Percentiles rank a stretch among this genome's conserved stretches.
Conservation (phyloP, 768 basidiomycete genomes). For the Boletellus ananas region DNA sequence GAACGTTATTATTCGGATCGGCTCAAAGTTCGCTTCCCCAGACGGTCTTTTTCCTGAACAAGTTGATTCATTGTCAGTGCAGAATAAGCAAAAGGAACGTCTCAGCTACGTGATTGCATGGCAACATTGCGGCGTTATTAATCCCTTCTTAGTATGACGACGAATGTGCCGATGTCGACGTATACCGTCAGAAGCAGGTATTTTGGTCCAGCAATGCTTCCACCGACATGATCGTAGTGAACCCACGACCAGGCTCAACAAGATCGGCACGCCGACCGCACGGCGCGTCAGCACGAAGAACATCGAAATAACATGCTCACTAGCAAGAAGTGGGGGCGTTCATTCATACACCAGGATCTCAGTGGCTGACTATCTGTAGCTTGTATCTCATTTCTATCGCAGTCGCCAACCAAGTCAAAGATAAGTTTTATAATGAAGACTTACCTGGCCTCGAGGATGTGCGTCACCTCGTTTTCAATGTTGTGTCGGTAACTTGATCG, state of each 20-base stretch:
- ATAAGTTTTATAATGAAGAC: conserved; percentile 67
- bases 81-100: conserved; percentile 33
- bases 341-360: not conserved
- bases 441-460: conserved; percentile 72
- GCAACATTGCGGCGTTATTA: not conserved
- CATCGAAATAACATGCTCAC: conserved; percentile 75
- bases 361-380: conserved; percentile 33
- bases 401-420: conserved; percentile 65
- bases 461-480: conserved; percentile 26
- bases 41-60: not conserved
- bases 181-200: conserved; percentile 76
- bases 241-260: conserved; percentile 51
- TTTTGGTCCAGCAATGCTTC: not conserved
- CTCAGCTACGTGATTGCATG: not conserved
- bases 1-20: conserved; percentile 68
- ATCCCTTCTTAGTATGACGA: conserved; percentile 62
- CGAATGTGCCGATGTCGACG: conserved; percentile 69
- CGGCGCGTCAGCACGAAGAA: conserved; percentile 70
- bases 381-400: conserved; percentile 68
- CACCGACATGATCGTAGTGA: conserved; percentile 1
- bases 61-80: conserved; percentile 3
- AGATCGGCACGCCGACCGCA: conserved; percentile 73
- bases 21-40: conserved; percentile 49
- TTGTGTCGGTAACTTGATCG: conserved; percentile 6
- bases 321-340: conserved; percentile 63